Conservation (phyloP, 2,329 filamentous ascomycete genomes). For the Neofusicoccum umdonicola region DNA sequence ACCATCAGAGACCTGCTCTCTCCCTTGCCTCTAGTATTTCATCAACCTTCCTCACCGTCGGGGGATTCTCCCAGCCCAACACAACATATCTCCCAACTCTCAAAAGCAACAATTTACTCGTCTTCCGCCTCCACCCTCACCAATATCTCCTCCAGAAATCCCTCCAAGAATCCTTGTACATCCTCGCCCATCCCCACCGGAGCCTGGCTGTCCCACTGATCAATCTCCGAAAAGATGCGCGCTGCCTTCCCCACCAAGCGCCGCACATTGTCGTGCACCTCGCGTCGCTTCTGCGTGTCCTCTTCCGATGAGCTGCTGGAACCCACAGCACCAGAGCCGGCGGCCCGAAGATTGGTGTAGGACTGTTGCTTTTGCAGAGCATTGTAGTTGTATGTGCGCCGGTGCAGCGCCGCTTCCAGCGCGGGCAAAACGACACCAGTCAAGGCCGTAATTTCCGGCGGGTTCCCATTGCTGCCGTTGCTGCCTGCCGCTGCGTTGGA, state of each 20-base stretch:
- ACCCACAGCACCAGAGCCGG: not conserved
- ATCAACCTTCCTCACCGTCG: too few relatives aligned
- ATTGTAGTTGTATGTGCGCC: slow-evolving; percentile 62
- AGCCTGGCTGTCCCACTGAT: slow-evolving; percentile 79
- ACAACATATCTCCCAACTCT: not conserved
- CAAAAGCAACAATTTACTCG: slow-evolving; percentile 43
- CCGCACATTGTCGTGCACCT: slow-evolving; percentile 79
- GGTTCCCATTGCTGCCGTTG: slow-evolving; percentile 18
- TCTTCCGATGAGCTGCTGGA: not conserved
- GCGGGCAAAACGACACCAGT: slow-evolving; percentile 91
- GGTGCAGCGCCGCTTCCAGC: slow-evolving; percentile 82
- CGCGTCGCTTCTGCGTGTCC: slow-evolving; percentile 36
- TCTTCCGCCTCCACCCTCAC: slow-evolving; percentile 87
- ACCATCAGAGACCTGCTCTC: not conserved
- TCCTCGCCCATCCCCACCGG: slow-evolving; percentile 93
- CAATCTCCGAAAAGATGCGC: slow-evolving; percentile 83
- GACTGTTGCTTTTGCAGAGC: slow-evolving; percentile 48
- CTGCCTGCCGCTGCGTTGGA: not conserved
- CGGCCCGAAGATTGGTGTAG: slow-evolving; percentile 2
- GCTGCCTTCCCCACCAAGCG: slow-evolving; percentile 79
- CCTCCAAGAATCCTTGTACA: slow-evolving; percentile 84
- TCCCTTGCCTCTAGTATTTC: not conserved
- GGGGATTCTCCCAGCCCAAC: too few relatives aligned
- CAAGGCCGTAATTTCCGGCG: slow-evolving; percentile 76
- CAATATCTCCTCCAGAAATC: slow-evolving; percentile 87